Evolutionary conservation across 345 rosid genomes (phyloP).

Genomic region (Moricandia moricandioides): DNA sequence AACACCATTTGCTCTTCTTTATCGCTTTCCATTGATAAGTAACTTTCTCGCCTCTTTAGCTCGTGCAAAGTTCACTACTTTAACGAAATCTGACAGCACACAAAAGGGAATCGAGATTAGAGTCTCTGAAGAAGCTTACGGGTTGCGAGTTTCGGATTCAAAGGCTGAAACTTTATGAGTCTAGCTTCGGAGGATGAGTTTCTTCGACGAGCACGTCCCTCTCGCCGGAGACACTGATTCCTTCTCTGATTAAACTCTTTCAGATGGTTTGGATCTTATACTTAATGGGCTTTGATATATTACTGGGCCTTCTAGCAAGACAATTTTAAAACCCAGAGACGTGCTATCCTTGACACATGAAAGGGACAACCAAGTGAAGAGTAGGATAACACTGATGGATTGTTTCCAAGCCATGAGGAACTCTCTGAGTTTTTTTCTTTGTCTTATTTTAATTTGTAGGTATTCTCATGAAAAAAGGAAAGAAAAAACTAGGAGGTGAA

Average conservation of each 20-base stretch:
- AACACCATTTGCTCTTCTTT: conserved; percentile 51
- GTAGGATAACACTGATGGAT: neutral
- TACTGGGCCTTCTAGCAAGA: conserved; percentile 16
- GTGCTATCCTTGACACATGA: conserved; percentile 46
- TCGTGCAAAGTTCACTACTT: neutral
- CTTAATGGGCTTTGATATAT: neutral
- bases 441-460: neutral
- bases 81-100: conserved; percentile 13
- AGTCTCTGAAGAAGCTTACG: neutral
- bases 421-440: neutral
- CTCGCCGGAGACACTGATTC: conserved; percentile 30
- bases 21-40: conserved; percentile 46
- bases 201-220: conserved; percentile 6
- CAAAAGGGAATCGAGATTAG: too few relatives aligned
- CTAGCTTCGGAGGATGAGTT: conserved; percentile 3
- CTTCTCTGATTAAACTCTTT: neutral
- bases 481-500: neutral
- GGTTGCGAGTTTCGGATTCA: neutral
- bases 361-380: conserved; percentile 54
- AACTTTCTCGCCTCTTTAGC: neutral
- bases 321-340: neutral
- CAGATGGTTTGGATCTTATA: neutral
- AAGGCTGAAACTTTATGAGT: neutral
- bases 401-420: conserved; percentile 23
- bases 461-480: neutral